Conservation (phyloP, 2,329 filamentous ascomycete species). For the Diaporthe vexans region DNA sequence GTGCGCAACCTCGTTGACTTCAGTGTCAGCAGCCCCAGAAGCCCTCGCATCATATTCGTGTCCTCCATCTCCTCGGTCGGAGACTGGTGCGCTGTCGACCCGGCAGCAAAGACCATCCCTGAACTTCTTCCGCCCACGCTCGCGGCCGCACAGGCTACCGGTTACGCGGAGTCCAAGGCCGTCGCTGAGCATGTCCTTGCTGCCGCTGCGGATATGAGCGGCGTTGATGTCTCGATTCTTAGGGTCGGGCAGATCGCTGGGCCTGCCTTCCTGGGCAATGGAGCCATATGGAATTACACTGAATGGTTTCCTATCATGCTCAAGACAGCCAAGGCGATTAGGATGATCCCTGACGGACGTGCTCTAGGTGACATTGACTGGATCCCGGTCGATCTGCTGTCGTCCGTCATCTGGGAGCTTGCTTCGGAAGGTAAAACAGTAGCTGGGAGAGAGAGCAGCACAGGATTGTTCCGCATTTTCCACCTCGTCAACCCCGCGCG, state of each 20-base stretch:
- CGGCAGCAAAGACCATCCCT: conserved; percentile 20
- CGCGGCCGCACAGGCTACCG: conserved; percentile 36
- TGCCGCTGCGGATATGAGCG: conserved; percentile 23
- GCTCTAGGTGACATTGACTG: conserved; percentile 42
- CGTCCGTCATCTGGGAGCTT: conserved; percentile 42
- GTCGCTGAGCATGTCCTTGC: conserved; percentile 42
- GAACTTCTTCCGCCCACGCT: conserved; percentile 36
- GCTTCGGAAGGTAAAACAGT: background rate
- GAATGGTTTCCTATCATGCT: conserved; percentile 46
- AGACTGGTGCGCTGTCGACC: conserved; percentile 35
- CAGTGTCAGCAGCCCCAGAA: conserved; percentile 10
- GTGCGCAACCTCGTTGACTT: conserved; percentile 43
- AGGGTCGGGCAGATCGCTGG: conserved; percentile 45
- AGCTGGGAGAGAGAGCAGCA: too few relatives aligned
- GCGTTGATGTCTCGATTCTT: conserved; percentile 36
- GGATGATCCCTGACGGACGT: conserved; percentile 42
- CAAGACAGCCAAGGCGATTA: conserved; percentile 37
- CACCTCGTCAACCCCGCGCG: conserved; percentile 29
- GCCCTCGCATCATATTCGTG: conserved; percentile 42
- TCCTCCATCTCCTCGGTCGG: conserved; percentile 44
- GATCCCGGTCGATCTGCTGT: conserved; percentile 42
- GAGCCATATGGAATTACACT: conserved; percentile 42
- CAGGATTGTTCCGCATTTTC: background rate
- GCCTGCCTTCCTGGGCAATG: conserved; percentile 22
- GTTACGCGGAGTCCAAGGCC: conserved; percentile 44